These are phyloP conservation scores for Fusarium palustre DNA, from an alignment of 2,329 filamentous ascomycete species.

Conservation along the genomic window DNA sequence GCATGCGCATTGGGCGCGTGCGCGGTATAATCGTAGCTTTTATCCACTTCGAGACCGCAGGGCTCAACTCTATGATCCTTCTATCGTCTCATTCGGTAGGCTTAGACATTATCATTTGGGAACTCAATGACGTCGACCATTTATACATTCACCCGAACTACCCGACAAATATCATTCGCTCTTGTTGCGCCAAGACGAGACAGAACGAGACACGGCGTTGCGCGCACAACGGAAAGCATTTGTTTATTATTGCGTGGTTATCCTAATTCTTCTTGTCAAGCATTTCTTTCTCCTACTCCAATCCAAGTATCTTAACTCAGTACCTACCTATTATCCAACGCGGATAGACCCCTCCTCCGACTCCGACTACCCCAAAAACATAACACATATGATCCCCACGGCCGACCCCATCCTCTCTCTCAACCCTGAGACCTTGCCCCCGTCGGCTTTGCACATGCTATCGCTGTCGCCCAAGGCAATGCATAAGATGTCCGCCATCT, in stretches of 20 bases:
- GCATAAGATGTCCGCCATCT: constrained; percentile 42
- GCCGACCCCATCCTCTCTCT: constrained; percentile 36
- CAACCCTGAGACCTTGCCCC: constrained; percentile 34
- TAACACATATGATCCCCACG: constrained; percentile 41
- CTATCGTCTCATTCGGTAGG: constrained; percentile 31
- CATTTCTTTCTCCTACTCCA: neutral
- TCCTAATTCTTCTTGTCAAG: neutral
- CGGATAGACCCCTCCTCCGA: constrained; percentile 8
- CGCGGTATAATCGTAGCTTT: neutral
- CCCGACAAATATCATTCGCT: constrained; percentile 25
- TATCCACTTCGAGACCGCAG: constrained; percentile 25
- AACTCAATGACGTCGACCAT: constrained; percentile 42
- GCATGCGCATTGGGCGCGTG: constrained; percentile 16
- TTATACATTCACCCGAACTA: constrained; percentile 28
- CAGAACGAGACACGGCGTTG: constrained; percentile 6
- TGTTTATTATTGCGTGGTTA: constrained; percentile 17
- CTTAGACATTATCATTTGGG: constrained; percentile 27
- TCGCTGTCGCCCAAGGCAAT: constrained; percentile 41
- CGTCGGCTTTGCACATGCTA: constrained; percentile 40
- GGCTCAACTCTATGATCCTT: constrained; percentile 34
- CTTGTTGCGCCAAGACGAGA: constrained; percentile 13
- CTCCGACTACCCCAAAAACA: constrained; percentile 16
- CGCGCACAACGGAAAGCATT: neutral
- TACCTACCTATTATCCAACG: neutral
- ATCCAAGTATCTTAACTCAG: constrained; percentile 20